Evolutionary conservation across 106 monocot genomes (phyloP), one percentile per base, ranked within the genome.

Genomic region (Platanthera zijinensis): DNA sequence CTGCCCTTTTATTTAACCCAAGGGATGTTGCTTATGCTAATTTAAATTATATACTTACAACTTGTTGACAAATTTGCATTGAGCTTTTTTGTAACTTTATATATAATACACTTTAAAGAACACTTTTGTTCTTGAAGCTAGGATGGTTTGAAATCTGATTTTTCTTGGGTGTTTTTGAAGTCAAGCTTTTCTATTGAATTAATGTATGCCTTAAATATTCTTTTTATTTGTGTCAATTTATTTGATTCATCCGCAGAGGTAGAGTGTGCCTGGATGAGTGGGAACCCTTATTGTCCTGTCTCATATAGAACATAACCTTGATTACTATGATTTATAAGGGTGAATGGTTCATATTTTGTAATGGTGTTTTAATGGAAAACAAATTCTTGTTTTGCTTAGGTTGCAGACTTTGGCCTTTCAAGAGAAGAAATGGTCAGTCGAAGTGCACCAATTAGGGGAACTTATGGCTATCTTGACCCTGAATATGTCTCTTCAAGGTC

Each of bases 371-470:
- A 48, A 70, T 48, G 6, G 47, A 48, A 47, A 13, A 46, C 30
- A 69, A 70, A 70, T 47, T 66, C 66, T 70, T 70, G 48, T 70
- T 70, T 47, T 70, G 7, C 50, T 21, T 51, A 99, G 97, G 94
- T 99, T 62, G 83, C 97, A 68, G 97, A 99, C 74, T 99, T 99
- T 88, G 97, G 94, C 32, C 78, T 99, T 67, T 99, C 97, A 79
- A 94, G 86, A 80, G 97, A 92, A 85, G 91, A 91, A 79, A 83
- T 84, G 80, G 84, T 89, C 50, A 84, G 75, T 68, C 83, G 46
- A 5, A 79, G 84, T 49, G 87, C 80, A 64, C 80, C 94, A 28
- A 79, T 99, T 22, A 79, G 86, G 57, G 97, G 97, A 82, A 99
- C 97, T 54, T 94, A 78, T 76, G 97, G 97, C 14, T 99, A 99